Conservation (phyloP, 805 yeast species). For the Candida boidinii region DNA sequence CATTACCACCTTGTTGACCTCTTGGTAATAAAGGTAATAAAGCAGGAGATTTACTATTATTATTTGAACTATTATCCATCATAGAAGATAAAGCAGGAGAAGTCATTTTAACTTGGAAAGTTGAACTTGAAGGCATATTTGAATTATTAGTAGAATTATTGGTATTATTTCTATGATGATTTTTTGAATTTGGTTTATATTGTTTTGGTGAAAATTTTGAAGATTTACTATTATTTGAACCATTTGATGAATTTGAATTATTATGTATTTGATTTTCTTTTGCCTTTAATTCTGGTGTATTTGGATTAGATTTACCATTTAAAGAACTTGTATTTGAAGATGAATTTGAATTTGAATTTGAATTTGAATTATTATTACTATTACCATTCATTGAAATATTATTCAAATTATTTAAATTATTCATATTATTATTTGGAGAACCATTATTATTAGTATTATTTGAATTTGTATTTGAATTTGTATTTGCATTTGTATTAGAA, state of each 20-base stretch:
- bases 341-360: slow-evolving; percentile 7
- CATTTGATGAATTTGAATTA: background rate
- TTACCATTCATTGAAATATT: slow-evolving; percentile 5
- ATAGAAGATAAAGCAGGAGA: slow-evolving; percentile 4
- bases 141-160: slow-evolving; percentile 4
- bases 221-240: slow-evolving; percentile 9
- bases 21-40: slow-evolving; percentile 33
- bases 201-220: slow-evolving; percentile 29
- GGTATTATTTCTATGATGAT: too few relatives aligned
- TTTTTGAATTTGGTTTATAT: slow-evolving; percentile 25
- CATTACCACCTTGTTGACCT: slow-evolving; percentile 15
- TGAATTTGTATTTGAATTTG: background rate
- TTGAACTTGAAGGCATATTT: slow-evolving; percentile 6
- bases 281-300: slow-evolving; percentile 49
- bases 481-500: background rate
- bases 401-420: slow-evolving; percentile 2
- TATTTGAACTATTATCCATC: slow-evolving; percentile 3
- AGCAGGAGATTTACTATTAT: slow-evolving; percentile 23
- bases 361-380: slow-evolving; percentile 3
- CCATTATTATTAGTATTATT: background rate
- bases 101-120: slow-evolving; percentile 2
- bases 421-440: slow-evolving; percentile 1
- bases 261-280: slow-evolving; percentile 24
- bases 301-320: slow-evolving; percentile 33
- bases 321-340: background rate